Percentiles rank a stretch among this genome's conserved stretches.
Evolutionary conservation across 495 filamentous ascomycete genomes (phyloP).

Genomic region (Daldinia childiae): DNA sequence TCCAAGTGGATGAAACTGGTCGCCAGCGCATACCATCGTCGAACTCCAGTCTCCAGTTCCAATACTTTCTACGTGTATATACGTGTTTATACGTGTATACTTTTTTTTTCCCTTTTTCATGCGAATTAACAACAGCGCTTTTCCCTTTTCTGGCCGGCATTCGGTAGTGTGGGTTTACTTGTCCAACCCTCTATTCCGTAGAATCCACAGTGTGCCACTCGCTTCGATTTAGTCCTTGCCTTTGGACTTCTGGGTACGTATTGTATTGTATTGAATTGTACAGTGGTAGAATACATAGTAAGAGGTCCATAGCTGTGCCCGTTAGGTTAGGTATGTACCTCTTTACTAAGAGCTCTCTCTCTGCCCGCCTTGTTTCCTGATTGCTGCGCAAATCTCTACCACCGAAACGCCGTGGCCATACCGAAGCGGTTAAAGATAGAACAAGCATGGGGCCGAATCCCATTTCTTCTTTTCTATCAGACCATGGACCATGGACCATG

Average conservation of each 20-base stretch:
- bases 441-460: slow-evolving; percentile 38
- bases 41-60: slow-evolving; percentile 35
- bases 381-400: slow-evolving; percentile 36
- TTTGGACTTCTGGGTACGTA: slow-evolving; percentile 5
- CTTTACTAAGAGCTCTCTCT: background rate
- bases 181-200: slow-evolving; percentile 29
- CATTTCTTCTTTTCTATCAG: slow-evolving; percentile 17
- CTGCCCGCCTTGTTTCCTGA: slow-evolving; percentile 22
- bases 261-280: slow-evolving; percentile 5
- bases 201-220: slow-evolving; percentile 39
- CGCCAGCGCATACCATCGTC: slow-evolving; percentile 48
- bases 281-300: background rate
- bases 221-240: slow-evolving; percentile 22
- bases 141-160: slow-evolving; percentile 31
- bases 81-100: background rate
- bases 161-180: slow-evolving; percentile 35
- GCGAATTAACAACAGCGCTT: slow-evolving; percentile 28
- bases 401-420: slow-evolving; percentile 38
- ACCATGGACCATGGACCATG: slow-evolving; percentile 10
- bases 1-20: slow-evolving; percentile 48
- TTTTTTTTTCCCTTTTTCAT: slow-evolving; percentile 27
- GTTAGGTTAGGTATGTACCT: background rate
- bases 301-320: no score
- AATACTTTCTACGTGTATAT: slow-evolving; percentile 30
- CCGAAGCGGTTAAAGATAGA: slow-evolving; percentile 42